Conservation (phyloP, 441 rosid species). For the Hypseocharis bilobata region DNA sequence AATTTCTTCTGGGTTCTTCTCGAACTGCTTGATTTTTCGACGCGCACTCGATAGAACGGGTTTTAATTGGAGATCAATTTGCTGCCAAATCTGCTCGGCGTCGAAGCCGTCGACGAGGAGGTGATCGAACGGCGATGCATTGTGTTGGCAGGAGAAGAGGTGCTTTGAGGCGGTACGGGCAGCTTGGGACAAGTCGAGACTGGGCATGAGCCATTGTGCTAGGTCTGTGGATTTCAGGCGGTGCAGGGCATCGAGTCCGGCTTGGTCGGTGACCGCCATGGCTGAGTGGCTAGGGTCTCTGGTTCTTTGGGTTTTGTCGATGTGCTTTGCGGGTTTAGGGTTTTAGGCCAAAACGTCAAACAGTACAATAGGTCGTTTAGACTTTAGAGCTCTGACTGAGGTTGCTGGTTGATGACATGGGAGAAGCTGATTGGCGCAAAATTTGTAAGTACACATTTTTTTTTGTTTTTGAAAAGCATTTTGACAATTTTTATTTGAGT, state of each 20-base stretch:
- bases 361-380: too few relatives aligned
- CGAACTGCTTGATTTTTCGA: slow-evolving; percentile 44
- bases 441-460: too few relatives aligned
- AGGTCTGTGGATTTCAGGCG: slow-evolving; percentile 51
- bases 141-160: slow-evolving; percentile 49
- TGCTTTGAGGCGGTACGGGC: slow-evolving; percentile 52
- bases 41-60: slow-evolving; percentile 47
- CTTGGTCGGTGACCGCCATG: slow-evolving; percentile 30
- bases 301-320: background rate
- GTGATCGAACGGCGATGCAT: slow-evolving; percentile 58
- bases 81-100: slow-evolving; percentile 92
- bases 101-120: slow-evolving; percentile 68
- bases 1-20: slow-evolving; percentile 49
- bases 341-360: too few relatives aligned
- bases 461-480: too few relatives aligned
- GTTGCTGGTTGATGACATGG: too few relatives aligned
- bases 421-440: too few relatives aligned
- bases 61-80: slow-evolving; percentile 66
- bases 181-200: slow-evolving; percentile 34
- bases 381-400: too few relatives aligned
- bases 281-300: background rate
- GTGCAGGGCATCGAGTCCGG: slow-evolving; percentile 35
- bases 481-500: too few relatives aligned
- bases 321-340: slow-evolving; percentile 9
- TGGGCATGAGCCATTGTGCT: slow-evolving; percentile 56